Conservation (phyloP, 2,329 filamentous ascomycete species). For the Arthrobotrys sphaeroides region DNA sequence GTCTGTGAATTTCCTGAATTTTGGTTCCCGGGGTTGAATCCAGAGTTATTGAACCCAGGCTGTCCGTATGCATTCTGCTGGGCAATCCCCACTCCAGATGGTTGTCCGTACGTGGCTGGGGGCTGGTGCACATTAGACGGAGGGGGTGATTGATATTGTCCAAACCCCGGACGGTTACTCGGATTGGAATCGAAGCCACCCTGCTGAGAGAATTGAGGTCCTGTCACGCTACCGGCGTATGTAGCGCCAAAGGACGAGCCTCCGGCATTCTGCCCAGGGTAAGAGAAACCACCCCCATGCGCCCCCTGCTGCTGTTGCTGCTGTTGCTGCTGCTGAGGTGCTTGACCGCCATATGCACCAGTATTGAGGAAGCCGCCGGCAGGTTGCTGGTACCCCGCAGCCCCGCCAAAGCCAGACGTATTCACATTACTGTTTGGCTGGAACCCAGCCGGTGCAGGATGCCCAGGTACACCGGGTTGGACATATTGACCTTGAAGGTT, state of each 20-base stretch:
- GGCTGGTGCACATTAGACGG: conserved; percentile 39
- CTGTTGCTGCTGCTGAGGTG: conserved; percentile 21
- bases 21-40: conserved; percentile 25
- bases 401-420: conserved; percentile 32
- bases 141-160: conserved; percentile 48
- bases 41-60: conserved; percentile 24
- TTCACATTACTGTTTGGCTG: conserved; percentile 31
- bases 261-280: conserved; percentile 34
- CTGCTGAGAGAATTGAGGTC: conserved; percentile 44
- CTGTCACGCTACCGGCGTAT: conserved; percentile 46
- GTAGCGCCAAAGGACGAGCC: conserved; percentile 37
- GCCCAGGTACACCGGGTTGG: conserved; percentile 26
- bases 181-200: conserved; percentile 26
- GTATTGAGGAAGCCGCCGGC: conserved; percentile 32
- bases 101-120: conserved; percentile 39
- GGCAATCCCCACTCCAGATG: not conserved
- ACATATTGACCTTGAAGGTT: conserved; percentile 39
- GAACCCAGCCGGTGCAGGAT: conserved; percentile 27
- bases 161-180: conserved; percentile 30
- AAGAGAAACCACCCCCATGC: conserved; percentile 36
- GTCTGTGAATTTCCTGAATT: conserved; percentile 1
- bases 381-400: conserved; percentile 43
- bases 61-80: conserved; percentile 28
- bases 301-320: conserved; percentile 26
- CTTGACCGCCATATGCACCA: conserved; percentile 33